These are phyloP conservation scores for Ceratocystis alfenasii DNA, from an alignment of 2,329 filamentous ascomycete genomes.

Conservation along the genomic window DNA sequence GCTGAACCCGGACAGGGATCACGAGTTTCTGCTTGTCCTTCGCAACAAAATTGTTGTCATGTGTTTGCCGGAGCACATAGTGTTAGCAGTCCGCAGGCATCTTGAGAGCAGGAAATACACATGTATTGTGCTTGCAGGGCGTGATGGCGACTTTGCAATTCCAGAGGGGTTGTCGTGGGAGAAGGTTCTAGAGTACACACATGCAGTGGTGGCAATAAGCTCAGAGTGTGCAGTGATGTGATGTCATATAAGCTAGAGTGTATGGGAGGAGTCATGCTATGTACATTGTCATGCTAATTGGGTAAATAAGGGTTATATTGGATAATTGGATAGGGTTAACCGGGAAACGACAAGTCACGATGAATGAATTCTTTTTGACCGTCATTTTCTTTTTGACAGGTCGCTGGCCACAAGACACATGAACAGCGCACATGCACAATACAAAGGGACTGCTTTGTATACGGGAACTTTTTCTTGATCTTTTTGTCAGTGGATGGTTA, in stretches of 20 bases:
- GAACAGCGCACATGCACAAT: background rate
- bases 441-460: background rate
- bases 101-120: conserved; percentile 15
- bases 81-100: conserved; percentile 12
- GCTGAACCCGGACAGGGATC: conserved; percentile 17
- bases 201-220: conserved; percentile 20
- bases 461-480: no score
- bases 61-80: conserved; percentile 18
- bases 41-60: conserved; percentile 18
- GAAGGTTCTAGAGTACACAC: conserved; percentile 20
- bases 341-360: background rate
- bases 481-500: no score
- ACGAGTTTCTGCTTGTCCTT: conserved; percentile 19
- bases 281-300: background rate
- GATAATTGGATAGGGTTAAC: background rate
- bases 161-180: conserved; percentile 18
- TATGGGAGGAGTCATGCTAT: background rate
- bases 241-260: background rate
- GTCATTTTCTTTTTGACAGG: background rate
- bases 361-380: background rate
- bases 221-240: conserved; percentile 20
- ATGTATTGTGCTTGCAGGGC: conserved; percentile 15
- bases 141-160: conserved; percentile 18
- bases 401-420: background rate
- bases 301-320: background rate